These are phyloP conservation scores for Debaryomyces nepalensis DNA, from an alignment of 1,139 yeast genomes.

Conservation along the genomic window DNA sequence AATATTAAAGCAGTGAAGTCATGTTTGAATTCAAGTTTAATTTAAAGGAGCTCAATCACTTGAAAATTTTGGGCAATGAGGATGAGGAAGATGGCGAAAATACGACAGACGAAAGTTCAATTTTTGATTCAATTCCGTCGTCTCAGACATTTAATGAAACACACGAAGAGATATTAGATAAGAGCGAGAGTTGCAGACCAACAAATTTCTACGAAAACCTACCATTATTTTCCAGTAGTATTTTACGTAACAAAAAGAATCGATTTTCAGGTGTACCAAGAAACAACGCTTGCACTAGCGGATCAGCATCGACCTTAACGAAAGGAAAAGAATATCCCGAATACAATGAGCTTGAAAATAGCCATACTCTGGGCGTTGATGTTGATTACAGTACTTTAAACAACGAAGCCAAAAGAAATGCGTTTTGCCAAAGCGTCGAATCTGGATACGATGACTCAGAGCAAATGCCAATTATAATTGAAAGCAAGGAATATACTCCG, in stretches of 20 bases:
- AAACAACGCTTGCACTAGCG: neutral
- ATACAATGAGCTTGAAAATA: neutral
- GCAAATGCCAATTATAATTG: neutral
- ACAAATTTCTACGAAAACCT: slow-evolving; percentile 27
- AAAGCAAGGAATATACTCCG: neutral
- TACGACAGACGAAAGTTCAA: slow-evolving; percentile 16
- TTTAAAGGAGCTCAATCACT: neutral
- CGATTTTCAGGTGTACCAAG: neutral
- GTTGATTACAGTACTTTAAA: neutral
- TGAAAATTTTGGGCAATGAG: neutral
- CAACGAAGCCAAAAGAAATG: neutral
- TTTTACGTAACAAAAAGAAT: neutral
- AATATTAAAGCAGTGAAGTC: neutral
- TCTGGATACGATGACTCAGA: neutral
- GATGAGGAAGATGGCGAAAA: slow-evolving; percentile 9
- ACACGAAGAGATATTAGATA: neutral
- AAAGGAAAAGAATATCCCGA: neutral
- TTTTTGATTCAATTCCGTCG: slow-evolving; percentile 16
- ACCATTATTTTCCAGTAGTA: slow-evolving; percentile 19
- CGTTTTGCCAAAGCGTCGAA: neutral
- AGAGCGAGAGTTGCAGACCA: slow-evolving; percentile 18
- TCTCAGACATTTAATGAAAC: slow-evolving; percentile 5
- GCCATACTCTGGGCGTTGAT: neutral
- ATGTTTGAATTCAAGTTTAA: slow-evolving; percentile 2
- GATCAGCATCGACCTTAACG: neutral